Conservation (phyloP, 2,329 filamentous ascomycete genomes). For the Clonostachys chloroleuca region DNA sequence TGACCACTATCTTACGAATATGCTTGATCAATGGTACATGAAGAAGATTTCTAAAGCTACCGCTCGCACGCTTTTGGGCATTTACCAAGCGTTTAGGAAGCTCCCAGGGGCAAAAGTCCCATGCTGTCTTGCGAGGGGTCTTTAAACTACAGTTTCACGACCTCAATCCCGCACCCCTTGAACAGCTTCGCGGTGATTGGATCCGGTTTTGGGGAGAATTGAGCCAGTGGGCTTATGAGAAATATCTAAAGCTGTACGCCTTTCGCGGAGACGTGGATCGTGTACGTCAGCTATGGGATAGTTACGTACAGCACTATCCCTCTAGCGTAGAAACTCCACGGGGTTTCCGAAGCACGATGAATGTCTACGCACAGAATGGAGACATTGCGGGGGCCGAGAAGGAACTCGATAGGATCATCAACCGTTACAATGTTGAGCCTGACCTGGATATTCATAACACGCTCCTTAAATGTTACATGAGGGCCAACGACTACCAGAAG, state of each 20-base stretch:
- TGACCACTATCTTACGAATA: constrained; percentile 33
- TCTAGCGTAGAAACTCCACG: constrained; percentile 22
- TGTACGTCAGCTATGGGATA: constrained; percentile 38
- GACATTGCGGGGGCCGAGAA: constrained; percentile 54
- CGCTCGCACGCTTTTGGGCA: constrained; percentile 24
- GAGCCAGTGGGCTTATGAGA: constrained; percentile 39
- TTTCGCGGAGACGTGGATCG: constrained; percentile 37
- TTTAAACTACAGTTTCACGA: constrained; percentile 30
- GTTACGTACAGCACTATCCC: constrained; percentile 31
- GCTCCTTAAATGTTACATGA: constrained; percentile 66
- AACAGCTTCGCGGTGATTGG: constrained; percentile 46
- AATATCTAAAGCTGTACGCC: constrained; percentile 44
- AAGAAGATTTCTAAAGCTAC: constrained; percentile 17
- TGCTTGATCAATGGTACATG: constrained; percentile 19
- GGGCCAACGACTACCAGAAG: constrained; percentile 61
- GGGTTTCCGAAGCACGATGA: constrained; percentile 56
- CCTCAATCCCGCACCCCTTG: constrained; percentile 26
- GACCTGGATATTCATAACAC: constrained; percentile 69
- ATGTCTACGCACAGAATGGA: constrained; percentile 66
- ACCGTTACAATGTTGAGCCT: constrained; percentile 50
- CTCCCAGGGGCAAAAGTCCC: constrained; percentile 26
- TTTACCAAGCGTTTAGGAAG: constrained; percentile 41
- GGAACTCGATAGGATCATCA: constrained; percentile 58
- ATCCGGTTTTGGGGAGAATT: constrained; percentile 29
- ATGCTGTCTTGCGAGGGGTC: constrained; percentile 34